A percentile compares a stretch with the other conserved stretches of the same genome.
These are phyloP conservation scores for Graphilbum ipis-grandicollis DNA, from an alignment of 2,329 filamentous ascomycete species.

Conservation along the genomic window DNA sequence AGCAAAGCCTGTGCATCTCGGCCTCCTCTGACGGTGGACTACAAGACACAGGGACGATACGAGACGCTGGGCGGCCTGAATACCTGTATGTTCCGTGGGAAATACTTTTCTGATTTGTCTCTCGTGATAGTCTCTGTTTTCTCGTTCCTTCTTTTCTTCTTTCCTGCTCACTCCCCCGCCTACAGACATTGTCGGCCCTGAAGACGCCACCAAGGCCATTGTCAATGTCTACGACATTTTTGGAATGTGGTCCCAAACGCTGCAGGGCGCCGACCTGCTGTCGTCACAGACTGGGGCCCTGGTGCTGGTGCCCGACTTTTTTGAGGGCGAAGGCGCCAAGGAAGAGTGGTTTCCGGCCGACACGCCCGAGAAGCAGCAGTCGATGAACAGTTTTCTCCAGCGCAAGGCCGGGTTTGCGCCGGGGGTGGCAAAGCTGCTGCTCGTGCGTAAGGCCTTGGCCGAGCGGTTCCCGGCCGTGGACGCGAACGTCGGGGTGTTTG, in stretches of 20 bases:
- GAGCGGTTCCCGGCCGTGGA: constrained; percentile 18
- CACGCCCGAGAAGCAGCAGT: constrained; percentile 23
- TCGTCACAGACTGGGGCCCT: constrained; percentile 19
- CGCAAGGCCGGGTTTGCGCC: constrained; percentile 14
- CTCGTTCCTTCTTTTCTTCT: too few relatives aligned
- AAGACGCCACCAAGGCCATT: constrained; percentile 18
- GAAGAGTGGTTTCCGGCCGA: constrained; percentile 20
- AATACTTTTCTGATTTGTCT: too few relatives aligned
- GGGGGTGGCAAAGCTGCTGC: constrained; percentile 15
- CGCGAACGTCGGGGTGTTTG: constrained; percentile 24
- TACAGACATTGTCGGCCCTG: constrained; percentile 20
- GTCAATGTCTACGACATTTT: constrained; percentile 31
- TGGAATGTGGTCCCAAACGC: constrained; percentile 24
- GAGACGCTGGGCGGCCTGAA: constrained; percentile 21
- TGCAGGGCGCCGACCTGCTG: constrained; percentile 29
- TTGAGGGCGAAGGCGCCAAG: constrained; percentile 19
- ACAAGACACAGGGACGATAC: constrained; percentile 22
- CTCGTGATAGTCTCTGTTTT: too few relatives aligned
- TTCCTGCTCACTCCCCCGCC: too few relatives aligned
- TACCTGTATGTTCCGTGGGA: constrained; percentile 25
- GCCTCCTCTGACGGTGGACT: constrained; percentile 21
- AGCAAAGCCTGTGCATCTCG: constrained; percentile 16
- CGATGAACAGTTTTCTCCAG: constrained; percentile 2
- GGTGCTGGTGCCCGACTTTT: constrained; percentile 22
- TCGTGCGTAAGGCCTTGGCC: constrained; percentile 15